Conservation (phyloP, 2,329 filamentous ascomycete genomes). For the Penicillium sp. region DNA sequence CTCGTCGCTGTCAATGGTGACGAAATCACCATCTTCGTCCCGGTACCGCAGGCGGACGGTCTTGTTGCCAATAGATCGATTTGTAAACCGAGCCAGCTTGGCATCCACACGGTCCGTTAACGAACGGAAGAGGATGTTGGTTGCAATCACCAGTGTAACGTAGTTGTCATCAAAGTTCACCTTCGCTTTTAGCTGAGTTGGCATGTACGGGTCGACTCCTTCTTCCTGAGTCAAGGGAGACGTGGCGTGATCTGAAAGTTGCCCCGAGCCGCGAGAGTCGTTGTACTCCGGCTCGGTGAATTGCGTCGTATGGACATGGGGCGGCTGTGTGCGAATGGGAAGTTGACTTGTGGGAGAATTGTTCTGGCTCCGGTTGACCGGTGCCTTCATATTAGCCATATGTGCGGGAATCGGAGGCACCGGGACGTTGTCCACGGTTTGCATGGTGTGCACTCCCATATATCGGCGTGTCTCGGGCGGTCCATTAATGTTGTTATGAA, state of each 20-base stretch:
- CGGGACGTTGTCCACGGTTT: slow-evolving; percentile 58
- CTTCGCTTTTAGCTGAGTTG: slow-evolving; percentile 88
- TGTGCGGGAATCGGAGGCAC: slow-evolving; percentile 76
- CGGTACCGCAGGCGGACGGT: slow-evolving; percentile 84
- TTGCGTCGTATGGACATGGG: slow-evolving; percentile 43
- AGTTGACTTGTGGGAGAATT: slow-evolving; percentile 72
- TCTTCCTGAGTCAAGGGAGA: slow-evolving; percentile 36
- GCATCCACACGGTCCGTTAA: slow-evolving; percentile 94
- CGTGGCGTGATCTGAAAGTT: slow-evolving; percentile 31
- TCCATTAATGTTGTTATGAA: slow-evolving; percentile 62
- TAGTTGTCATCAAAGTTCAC: slow-evolving; percentile 91
- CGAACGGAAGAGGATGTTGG: slow-evolving; percentile 91
- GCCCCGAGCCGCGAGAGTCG: slow-evolving; percentile 28
- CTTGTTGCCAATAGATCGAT: slow-evolving; percentile 76
- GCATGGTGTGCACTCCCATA: slow-evolving; percentile 56
- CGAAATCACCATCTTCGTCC: slow-evolving; percentile 88
- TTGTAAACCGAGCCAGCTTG: slow-evolving; percentile 84
- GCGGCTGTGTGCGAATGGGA: slow-evolving; percentile 58
- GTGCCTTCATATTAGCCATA: slow-evolving; percentile 57
- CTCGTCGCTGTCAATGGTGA: slow-evolving; percentile 92
- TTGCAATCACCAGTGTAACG: slow-evolving; percentile 91
- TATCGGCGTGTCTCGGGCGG: slow-evolving; percentile 47
- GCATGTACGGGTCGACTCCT: slow-evolving; percentile 47
- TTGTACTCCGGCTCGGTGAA: slow-evolving; percentile 43
- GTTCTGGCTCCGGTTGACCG: slow-evolving; percentile 73